A percentile compares a stretch with the other conserved stretches of the same genome.
Evolutionary conservation across 176 grass and related monocot genomes (phyloP).

Genomic region (Juncus effusus): DNA sequence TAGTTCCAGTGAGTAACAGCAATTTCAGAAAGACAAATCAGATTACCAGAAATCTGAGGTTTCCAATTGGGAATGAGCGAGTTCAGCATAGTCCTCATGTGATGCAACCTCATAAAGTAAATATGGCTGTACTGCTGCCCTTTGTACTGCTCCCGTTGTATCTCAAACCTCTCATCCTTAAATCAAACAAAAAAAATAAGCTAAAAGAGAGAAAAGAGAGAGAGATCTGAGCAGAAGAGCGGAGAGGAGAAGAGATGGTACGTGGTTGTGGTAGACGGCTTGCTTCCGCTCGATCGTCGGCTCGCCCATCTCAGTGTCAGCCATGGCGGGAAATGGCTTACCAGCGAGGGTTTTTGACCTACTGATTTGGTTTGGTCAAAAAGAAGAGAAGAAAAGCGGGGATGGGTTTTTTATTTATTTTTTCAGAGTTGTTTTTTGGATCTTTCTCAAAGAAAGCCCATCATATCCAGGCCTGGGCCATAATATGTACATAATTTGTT

Average conservation of each 20-base stretch:
- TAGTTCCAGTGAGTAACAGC: not conserved
- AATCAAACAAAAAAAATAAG: conserved; percentile 15
- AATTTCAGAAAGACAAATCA: not conserved
- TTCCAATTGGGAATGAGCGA: conserved; percentile 72
- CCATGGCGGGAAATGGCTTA: conserved; percentile 24
- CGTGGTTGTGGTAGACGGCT: conserved; percentile 61
- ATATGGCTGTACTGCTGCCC: conserved; percentile 98
- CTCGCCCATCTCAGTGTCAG: conserved; percentile 35
- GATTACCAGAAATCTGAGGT: conserved; percentile 54
- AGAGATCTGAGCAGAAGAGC: not conserved
- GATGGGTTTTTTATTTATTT: too few species aligned
- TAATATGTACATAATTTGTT: too few species aligned
- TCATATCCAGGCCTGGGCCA: too few species aligned
- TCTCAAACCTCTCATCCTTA: conserved; percentile 80
- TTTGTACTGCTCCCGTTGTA: conserved; percentile 84
- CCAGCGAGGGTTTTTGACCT: not conserved
- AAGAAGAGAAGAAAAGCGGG: too few species aligned
- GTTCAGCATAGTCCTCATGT: conserved; percentile 66
- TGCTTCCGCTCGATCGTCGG: conserved; percentile 70
- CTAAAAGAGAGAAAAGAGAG: not conserved
- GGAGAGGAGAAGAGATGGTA: conserved; percentile 16
- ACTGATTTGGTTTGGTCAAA: too few species aligned
- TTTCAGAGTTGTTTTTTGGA: too few species aligned
- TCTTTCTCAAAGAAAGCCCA: too few species aligned
- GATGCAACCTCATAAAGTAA: conserved; percentile 88